Percentiles rank a stretch among this genome's conserved stretches.
phyloP scores from a whole-genome alignment of 2,329 filamentous ascomycete genomes.

The Aspergillus unguis region DNA sequence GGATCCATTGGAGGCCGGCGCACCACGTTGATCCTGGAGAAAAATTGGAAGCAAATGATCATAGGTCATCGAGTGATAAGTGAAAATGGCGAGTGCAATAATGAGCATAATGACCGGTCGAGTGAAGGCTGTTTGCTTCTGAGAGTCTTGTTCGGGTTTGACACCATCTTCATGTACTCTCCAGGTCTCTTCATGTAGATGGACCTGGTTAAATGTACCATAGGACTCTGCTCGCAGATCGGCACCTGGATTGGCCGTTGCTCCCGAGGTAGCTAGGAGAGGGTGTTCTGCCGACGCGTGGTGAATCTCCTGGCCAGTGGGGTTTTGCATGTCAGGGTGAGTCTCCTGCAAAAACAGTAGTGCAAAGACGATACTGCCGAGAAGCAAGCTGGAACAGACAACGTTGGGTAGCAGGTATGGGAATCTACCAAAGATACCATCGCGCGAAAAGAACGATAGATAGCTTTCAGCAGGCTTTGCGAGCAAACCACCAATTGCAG shows the following conservation, averaged over 20 bases:
- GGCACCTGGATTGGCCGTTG: constrained; percentile 67
- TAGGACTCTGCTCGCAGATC: constrained; percentile 76
- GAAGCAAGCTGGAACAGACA: constrained; percentile 71
- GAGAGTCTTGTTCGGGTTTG: constrained; percentile 37
- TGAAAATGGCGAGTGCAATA: constrained; percentile 82
- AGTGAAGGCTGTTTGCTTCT: constrained; percentile 52
- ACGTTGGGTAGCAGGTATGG: constrained; percentile 90
- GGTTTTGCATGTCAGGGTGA: constrained; percentile 73
- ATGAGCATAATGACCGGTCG: constrained; percentile 70
- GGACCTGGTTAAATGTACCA: constrained; percentile 64
- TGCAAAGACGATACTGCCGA: constrained; percentile 76
- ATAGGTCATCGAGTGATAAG: constrained; percentile 92
- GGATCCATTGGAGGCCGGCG: constrained; percentile 31
- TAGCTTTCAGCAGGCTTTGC: constrained; percentile 73
- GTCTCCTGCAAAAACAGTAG: constrained; percentile 83
- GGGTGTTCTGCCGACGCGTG: constrained; percentile 62
- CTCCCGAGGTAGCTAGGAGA: constrained; percentile 70
- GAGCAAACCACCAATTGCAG: constrained; percentile 82
- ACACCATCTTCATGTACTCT: constrained; percentile 48
- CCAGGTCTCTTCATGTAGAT: constrained; percentile 55
- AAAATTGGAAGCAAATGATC: constrained; percentile 92
- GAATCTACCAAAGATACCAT: constrained; percentile 70
- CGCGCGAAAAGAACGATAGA: constrained; percentile 64
- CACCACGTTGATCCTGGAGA: constrained; percentile 65
- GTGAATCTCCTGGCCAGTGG: constrained; percentile 40